phyloP scores from a whole-genome alignment of 2,329 filamentous ascomycete genomes.

The Aureobasidium zeae region DNA sequence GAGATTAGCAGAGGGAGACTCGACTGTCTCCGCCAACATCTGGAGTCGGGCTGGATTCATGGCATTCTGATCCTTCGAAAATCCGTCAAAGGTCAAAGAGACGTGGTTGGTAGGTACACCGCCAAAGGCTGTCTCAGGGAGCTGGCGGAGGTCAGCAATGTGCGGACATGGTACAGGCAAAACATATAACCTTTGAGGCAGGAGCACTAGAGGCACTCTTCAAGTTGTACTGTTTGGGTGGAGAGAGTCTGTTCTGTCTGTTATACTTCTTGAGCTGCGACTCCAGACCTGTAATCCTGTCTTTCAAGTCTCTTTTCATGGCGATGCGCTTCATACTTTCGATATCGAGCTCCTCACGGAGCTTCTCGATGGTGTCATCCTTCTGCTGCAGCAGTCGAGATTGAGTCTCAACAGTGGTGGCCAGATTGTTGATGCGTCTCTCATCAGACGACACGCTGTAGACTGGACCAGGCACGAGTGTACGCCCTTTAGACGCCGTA shows the following conservation, averaged over 20 bases:
- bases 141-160: neutral
- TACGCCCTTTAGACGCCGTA: neutral
- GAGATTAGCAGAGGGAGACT: too few relatives aligned
- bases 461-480: neutral
- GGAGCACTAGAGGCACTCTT: neutral
- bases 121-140: neutral
- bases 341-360: neutral
- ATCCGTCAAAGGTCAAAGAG: slow-evolving; percentile 8
- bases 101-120: slow-evolving; percentile 3
- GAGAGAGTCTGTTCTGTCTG: neutral
- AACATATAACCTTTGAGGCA: neutral
- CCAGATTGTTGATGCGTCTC: slow-evolving; percentile 8
- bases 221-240: neutral
- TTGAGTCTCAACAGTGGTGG: slow-evolving; percentile 4
- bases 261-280: slow-evolving; percentile 3
- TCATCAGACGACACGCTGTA: neutral
- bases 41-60: slow-evolving; percentile 5
- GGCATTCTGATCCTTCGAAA: slow-evolving; percentile 4
- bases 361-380: slow-evolving; percentile 8
- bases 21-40: neutral
- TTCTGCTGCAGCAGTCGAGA: slow-evolving; percentile 2
- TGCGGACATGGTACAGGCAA: neutral
- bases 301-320: neutral
- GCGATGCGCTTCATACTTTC: neutral
- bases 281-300: neutral